Conservation (phyloP, 179 eudicot species). For the Corrigiola litoralis region DNA sequence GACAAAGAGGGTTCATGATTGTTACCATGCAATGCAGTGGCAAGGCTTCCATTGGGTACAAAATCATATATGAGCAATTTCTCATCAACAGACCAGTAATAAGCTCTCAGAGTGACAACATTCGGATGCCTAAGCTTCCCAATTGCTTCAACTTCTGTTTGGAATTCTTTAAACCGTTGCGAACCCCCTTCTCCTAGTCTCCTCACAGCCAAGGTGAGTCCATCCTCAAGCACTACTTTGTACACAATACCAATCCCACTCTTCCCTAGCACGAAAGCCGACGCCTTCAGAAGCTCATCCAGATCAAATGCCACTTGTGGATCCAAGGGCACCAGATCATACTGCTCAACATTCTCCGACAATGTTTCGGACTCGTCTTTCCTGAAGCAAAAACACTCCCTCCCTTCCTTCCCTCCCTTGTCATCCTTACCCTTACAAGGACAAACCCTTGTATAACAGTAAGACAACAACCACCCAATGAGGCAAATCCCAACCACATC, state of each 20-base stretch:
- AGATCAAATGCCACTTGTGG: constrained; percentile 70
- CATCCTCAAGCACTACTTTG: constrained; percentile 92
- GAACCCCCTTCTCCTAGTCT: constrained; percentile 97
- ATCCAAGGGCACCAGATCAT: constrained; percentile 79
- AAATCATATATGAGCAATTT: constrained; percentile 90
- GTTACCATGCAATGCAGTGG: constrained; percentile 84
- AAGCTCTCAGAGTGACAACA: constrained; percentile 74
- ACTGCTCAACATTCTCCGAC: constrained; percentile 77
- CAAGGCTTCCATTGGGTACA: constrained; percentile 70
- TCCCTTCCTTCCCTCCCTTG: constrained; percentile 45
- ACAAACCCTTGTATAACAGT: constrained; percentile 62
- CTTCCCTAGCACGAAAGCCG: constrained; percentile 93
- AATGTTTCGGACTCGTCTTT: constrained; percentile 79
- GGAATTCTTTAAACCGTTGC: constrained; percentile 90
- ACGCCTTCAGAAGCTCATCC: constrained; percentile 90
- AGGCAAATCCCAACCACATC: constrained; percentile 81
- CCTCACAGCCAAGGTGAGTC: constrained; percentile 78
- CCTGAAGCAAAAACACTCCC: constrained; percentile 68
- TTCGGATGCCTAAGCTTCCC: constrained; percentile 88
- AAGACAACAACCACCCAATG: constrained; percentile 74
- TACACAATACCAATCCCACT: constrained; percentile 97
- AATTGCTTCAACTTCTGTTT: constrained; percentile 92
- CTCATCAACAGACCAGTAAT: constrained; percentile 98
- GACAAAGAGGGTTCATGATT: not conserved
- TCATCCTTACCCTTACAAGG: constrained; percentile 41